phyloP scores from a whole-genome alignment of 331 rosid species.

The Quercus lobata region DNA sequence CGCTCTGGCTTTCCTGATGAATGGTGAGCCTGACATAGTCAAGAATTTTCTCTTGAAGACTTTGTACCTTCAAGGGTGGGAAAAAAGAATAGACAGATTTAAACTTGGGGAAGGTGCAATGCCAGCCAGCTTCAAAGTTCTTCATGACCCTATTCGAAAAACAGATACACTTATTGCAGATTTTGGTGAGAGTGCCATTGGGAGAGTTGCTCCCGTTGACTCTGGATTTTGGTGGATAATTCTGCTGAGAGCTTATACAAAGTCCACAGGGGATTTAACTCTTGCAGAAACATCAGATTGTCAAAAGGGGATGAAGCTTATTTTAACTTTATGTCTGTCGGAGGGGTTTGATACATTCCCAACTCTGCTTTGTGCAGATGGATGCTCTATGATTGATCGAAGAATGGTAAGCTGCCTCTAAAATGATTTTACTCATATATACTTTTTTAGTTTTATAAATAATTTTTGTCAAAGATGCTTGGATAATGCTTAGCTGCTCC shows the following conservation, averaged over 20 bases:
- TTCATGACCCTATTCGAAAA: conserved; percentile 79
- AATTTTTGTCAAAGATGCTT: conserved; percentile 1
- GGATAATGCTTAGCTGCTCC: not conserved
- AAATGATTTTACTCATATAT: not conserved
- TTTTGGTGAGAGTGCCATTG: conserved; percentile 98
- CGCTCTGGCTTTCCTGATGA: conserved; percentile 94
- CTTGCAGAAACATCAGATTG: conserved; percentile 77
- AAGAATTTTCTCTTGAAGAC: conserved; percentile 90
- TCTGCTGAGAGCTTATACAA: conserved; percentile 92
- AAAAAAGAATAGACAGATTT: conserved; percentile 87
- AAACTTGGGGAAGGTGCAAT: conserved; percentile 98
- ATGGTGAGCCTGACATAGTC: conserved; percentile 96
- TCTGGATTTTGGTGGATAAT: conserved; percentile 99
- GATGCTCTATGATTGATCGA: conserved; percentile 93
- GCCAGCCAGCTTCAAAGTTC: conserved; percentile 99
- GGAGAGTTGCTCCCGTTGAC: conserved; percentile 99
- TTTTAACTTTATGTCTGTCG: conserved; percentile 82
- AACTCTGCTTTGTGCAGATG: conserved; percentile 97
- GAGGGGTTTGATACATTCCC: conserved; percentile 99
- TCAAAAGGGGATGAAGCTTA: conserved; percentile 96
- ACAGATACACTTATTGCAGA: conserved; percentile 85
- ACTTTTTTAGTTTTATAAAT: not conserved
- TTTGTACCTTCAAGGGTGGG: conserved; percentile 95
- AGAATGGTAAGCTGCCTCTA: conserved; percentile 68
- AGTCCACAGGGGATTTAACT: conserved; percentile 86